Base-by-base conservation (phyloP, 2,329 filamentous ascomycete genomes). In the Hymenotorrendiella dingleyae region DNA sequence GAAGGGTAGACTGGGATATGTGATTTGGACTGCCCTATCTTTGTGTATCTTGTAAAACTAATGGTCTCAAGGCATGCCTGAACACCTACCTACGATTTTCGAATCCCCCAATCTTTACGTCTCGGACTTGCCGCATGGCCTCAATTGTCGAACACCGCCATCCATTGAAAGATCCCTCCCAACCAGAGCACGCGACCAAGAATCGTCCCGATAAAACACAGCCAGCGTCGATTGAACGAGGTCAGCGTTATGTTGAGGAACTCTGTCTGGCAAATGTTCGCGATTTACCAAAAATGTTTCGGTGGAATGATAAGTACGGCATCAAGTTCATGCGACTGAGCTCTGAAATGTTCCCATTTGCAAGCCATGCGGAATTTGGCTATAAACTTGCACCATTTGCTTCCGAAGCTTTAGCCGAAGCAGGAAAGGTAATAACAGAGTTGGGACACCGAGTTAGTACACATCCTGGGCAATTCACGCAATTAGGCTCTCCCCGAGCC, bases 321-420 rank as follows among this genome's bases (percentile, higher is more conserved):
- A 97, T 97, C 65, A 90, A 81, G 54, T 96, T 97, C 62, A 79
- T 97, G 77, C 79, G 91, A 1, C 70, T 97, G 16, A 94, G 87
- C 54, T 94, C 87, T 42, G 91, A 96, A 55, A 96, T 96, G 86
- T 97, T 97, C 52, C 91, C 91, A 0, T 96, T 96, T 62, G 91
- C 91, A 2, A 94, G 86, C 51, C 91, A 97, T 57, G 74, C 77
- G 19, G 84, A 87, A 48, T 84, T 94, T 52, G 91, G 90, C 0
- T 97, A 97, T 63, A 84, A 79, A 53, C 72, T 97, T 10, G 82
- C 80, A 0, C 83, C 86, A 0, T 96, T 96, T 61, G 91, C 90
- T 0, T 78, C 85, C 0, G 82, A 89, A 11, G 80, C 76, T 0
- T 70, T 97, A 8, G 82, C 77, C 2, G 82, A 90, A 52, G 86